Evolutionary conservation across 2,329 filamentous ascomycete species (phyloP), one percentile per base, ranked within the genome.

Genomic region (Macrophomina phaseolina): DNA sequence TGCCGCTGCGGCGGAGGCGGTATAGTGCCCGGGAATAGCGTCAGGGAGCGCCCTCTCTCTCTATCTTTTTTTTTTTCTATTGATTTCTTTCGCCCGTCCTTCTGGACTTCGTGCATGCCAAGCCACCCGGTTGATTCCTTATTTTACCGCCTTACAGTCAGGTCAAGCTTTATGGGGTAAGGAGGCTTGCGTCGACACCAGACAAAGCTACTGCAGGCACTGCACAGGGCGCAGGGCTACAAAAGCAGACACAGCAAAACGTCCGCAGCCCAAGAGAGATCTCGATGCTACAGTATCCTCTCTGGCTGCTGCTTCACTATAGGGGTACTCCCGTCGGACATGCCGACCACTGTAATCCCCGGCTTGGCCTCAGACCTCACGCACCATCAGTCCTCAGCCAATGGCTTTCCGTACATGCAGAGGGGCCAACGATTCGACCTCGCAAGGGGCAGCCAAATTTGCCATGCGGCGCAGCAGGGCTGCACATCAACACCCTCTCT

Each of bases 161-260:
- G 9, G 53, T 30, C 55, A 60, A 60, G 55, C 38, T 60, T 60
- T 46, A 38, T 45, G 55, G 38, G 55, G 55, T 16, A 4, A 42
- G 18, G 53, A 53, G 28, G 51, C 51, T 53, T 53, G 16, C 51
- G 51, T 53, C 49, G 49, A 8, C 53, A 8, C 12, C 4, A 23
- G 34, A 18, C 34, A 16, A 9, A 56, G 12, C 38, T 60, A 18
- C 38, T 60, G 40, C 56, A 60, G 56, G 56, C 28, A 60, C 40
- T 11, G 30, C 11, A 34, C n/a, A 9, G 5, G 12, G 9, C 11
- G 14, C 23, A 32, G 40, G 38, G 40, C 38, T 32, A 40, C 23
- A 30, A 18, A 58, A 23, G 53, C 11, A 42, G 8, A 58, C 9
- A 30, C n/a, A 34, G 42, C 16, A 48, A 32, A 11, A 46, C 30